Percentiles rank a stretch among this genome's conserved stretches.
These are phyloP conservation scores for Xylariales sp. DNA, from an alignment of 2,329 filamentous ascomycete species.

Conservation along the genomic window DNA sequence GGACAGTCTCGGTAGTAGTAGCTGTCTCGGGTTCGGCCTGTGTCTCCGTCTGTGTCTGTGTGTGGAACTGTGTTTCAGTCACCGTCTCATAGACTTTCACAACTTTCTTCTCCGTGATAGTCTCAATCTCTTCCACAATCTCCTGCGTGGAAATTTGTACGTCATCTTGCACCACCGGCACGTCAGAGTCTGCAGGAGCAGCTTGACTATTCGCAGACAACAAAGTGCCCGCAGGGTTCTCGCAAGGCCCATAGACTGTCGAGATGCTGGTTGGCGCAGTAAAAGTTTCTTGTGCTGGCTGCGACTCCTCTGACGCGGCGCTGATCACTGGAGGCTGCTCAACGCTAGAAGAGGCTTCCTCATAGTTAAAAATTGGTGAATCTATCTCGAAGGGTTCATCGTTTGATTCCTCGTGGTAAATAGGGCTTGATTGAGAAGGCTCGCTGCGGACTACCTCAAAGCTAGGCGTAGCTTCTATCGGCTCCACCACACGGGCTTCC, in stretches of 20 bases:
- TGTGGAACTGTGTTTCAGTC: conserved; percentile 45
- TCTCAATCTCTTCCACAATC: conserved; percentile 36
- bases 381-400: conserved; percentile 6
- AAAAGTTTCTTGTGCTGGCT: conserved; percentile 12
- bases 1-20: conserved; percentile 48
- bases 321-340: conserved; percentile 13
- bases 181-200: neutral
- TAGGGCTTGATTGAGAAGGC: conserved; percentile 2
- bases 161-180: neutral
- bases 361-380: neutral
- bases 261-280: conserved; percentile 32
- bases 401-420: conserved; percentile 8
- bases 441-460: neutral
- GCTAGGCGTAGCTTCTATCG: conserved; percentile 12
- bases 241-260: conserved; percentile 42
- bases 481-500: conserved; percentile 23
- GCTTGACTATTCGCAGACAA: neutral
- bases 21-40: conserved; percentile 48
- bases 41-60: conserved; percentile 45
- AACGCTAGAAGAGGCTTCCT: conserved; percentile 15
- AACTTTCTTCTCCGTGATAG: conserved; percentile 36
- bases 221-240: conserved; percentile 11
- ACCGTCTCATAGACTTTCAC: conserved; percentile 42
- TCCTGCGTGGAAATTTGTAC: conserved; percentile 1
- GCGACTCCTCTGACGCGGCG: neutral